A percentile compares a stretch with the other conserved stretches of the same genome.
phyloP scores from a whole-genome alignment of 2,329 filamentous ascomycete species.

The Paecilomyces sp. region DNA sequence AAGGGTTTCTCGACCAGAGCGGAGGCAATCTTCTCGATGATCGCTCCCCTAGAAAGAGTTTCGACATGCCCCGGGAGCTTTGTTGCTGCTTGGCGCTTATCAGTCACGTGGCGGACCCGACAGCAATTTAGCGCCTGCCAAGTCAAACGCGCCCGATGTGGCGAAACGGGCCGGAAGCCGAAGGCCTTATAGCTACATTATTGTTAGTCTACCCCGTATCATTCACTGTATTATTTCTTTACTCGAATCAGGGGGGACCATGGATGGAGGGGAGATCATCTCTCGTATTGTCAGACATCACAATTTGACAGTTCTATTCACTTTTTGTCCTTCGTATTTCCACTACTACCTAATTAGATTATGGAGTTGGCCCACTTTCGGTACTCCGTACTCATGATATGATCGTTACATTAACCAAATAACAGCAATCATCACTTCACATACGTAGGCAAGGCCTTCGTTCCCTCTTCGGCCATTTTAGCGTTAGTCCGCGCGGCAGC shows the following conservation, averaged over 20 bases:
- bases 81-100: not conserved
- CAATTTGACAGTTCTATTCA: too few relatives aligned
- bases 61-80: not conserved
- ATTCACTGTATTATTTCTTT: too few relatives aligned
- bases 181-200: not conserved
- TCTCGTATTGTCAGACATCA: too few relatives aligned
- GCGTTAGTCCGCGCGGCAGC: conserved; percentile 61
- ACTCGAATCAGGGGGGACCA: not conserved
- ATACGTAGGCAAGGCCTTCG: not conserved
- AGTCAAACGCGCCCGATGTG: not conserved
- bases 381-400: not conserved
- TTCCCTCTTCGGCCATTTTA: not conserved
- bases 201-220: too few relatives aligned
- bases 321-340: too few relatives aligned
- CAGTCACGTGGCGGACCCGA: not conserved
- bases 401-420: not conserved
- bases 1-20: not conserved
- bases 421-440: not conserved
- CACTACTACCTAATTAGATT: too few relatives aligned
- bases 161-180: not conserved
- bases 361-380: not conserved
- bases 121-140: not conserved
- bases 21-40: not conserved
- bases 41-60: not conserved
- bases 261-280: too few relatives aligned